Base-by-base conservation (phyloP, 2,329 filamentous ascomycete species). In the Colletotrichum orbiculare region DNA sequence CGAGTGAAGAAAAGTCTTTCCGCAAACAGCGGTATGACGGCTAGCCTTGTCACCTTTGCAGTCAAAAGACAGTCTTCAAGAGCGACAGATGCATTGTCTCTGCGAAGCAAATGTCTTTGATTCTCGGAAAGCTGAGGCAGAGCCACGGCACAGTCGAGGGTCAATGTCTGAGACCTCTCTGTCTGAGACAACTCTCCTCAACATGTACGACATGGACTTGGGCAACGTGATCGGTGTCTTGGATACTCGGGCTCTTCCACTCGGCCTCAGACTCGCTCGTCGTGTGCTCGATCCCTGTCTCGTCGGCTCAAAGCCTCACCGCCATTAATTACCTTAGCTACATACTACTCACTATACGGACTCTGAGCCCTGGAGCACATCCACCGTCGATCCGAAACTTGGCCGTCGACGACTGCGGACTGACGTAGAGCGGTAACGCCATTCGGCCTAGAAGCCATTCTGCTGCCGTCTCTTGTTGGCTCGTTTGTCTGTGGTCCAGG, bases 351-450 rank as follows among this genome's bases (percentile, higher is more conserved):
- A n/a, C 17, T 43, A 12, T n/a, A n/a, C 12, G 41, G 10, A 13
- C 42, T 43, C 35, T 33, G 8, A 11, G 37, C 46, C 41, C 41
- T 10, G 11, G 34, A 25, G 3, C 11, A 13, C 12, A 42, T 63
- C 60, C 47, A 53, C 60, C 47, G 54, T 41, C 47, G 42, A 53
- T 53, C 41, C 54, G 60, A 63, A 59, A 59, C 60, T 48, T 53
- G 42, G 60, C 54, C 47, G 60, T 37, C 46, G 47, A 34, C 34
- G 35, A 37, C 54, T 48, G 55, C 48, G 13, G 7, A 42, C 45
- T 56, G 56, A 60, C 52, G 52, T 66, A 63, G 13, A 38, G 56
- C 33, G 34, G 56, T 50, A 53, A 60, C 63, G 34, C 47, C 6
- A 42, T 63, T 53, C 6, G 58, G 63, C 58, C 53, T 66, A 57